Conservation (phyloP, 495 filamentous ascomycete species). For the Xylaria telfairii region DNA sequence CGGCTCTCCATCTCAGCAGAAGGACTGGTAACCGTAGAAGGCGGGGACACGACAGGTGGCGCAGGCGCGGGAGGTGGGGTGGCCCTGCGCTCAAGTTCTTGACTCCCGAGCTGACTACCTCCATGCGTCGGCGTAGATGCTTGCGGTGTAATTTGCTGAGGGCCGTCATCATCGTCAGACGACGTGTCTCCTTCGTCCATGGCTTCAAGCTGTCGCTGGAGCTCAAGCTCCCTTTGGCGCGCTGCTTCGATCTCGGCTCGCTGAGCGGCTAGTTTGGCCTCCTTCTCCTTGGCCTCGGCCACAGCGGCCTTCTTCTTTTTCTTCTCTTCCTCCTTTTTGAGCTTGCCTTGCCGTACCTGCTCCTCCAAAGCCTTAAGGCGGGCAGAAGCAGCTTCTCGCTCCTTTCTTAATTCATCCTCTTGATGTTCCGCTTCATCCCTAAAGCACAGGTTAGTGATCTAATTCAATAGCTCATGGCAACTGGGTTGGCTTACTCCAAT, state of each 20-base stretch:
- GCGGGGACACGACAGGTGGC: slow-evolving; percentile 46
- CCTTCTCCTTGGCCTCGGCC: slow-evolving; percentile 86
- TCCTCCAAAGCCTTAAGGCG: slow-evolving; percentile 89
- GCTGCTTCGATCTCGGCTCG: slow-evolving; percentile 92
- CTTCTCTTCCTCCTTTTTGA: slow-evolving; percentile 98
- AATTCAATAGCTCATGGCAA: neutral
- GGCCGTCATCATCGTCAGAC: slow-evolving; percentile 89
- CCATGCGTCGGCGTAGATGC: slow-evolving; percentile 77
- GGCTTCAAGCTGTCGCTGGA: slow-evolving; percentile 84
- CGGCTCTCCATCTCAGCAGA: slow-evolving; percentile 55
- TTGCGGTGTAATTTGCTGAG: slow-evolving; percentile 79
- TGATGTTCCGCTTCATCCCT: slow-evolving; percentile 79
- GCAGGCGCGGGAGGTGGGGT: slow-evolving; percentile 56
- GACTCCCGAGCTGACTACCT: slow-evolving; percentile 56
- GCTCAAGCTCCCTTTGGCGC: slow-evolving; percentile 82
- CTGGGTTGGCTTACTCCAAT: slow-evolving; percentile 81
- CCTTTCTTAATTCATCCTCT: slow-evolving; percentile 78
- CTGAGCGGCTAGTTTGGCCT: slow-evolving; percentile 81
- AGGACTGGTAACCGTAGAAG: slow-evolving; percentile 52
- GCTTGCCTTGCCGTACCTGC: slow-evolving; percentile 89
- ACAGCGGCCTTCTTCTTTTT: slow-evolving; percentile 85
- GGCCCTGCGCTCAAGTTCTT: slow-evolving; percentile 57
- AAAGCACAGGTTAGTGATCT: slow-evolving; percentile 16
- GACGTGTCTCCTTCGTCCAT: slow-evolving; percentile 76
- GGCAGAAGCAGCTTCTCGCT: slow-evolving; percentile 81